These are phyloP conservation scores for Chenopodium quinoa DNA, from an alignment of 148 eudicot genomes.

Conservation along the genomic window DNA sequence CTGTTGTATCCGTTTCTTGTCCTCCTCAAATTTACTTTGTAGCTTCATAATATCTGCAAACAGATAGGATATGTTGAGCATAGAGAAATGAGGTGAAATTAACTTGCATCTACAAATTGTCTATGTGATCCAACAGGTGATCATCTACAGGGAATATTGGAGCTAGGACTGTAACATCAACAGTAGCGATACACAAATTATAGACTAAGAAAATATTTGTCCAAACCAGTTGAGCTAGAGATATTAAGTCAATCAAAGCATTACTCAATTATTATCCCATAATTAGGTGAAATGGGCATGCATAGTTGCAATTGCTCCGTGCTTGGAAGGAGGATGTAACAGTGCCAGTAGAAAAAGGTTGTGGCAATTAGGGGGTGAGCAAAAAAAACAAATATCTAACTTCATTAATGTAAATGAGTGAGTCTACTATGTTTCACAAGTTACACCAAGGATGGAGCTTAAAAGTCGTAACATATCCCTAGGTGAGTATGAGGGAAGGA, in stretches of 20 bases:
- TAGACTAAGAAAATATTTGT: not conserved
- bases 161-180: not conserved
- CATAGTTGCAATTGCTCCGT: not conserved
- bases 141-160: not conserved
- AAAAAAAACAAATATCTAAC: not conserved
- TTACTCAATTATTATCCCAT: not conserved
- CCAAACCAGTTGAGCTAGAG: not conserved
- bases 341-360: no score
- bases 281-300: not conserved
- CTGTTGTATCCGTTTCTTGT: constrained; percentile 82
- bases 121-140: not conserved
- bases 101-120: not conserved
- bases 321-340: not conserved
- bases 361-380: not conserved
- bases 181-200: not conserved
- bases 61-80: not conserved
- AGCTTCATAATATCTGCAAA: constrained; percentile 78
- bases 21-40: constrained; percentile 87
- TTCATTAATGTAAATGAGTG: not conserved
- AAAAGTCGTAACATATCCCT: not conserved
- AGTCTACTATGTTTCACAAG: not conserved
- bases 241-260: not conserved
- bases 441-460: not conserved
- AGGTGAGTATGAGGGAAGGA: not conserved
- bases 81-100: not conserved